Conservation (phyloP, 768 basidiomycete genomes). For the Rhodotorula diobovata region DNA sequence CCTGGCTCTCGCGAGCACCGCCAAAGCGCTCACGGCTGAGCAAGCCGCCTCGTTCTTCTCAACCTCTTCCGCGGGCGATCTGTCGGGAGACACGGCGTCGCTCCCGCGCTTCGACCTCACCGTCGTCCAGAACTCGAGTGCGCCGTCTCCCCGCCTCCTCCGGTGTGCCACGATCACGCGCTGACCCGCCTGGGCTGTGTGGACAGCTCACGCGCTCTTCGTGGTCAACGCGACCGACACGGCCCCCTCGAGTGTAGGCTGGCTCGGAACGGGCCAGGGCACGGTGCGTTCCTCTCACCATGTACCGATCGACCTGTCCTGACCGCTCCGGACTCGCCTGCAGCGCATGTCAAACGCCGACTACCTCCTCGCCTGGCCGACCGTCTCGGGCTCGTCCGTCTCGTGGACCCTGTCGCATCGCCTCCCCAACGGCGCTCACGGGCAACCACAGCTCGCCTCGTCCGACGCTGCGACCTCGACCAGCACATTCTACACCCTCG, state of each 20-base stretch:
- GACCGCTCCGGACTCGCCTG: not conserved
- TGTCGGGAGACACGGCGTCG: not conserved
- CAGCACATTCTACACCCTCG: constrained; percentile 4
- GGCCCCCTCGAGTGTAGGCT: not conserved
- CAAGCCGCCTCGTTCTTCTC: not conserved
- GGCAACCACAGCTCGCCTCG: constrained; percentile 15
- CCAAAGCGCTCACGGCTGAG: not conserved
- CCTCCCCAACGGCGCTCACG: not conserved
- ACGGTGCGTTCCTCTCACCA: not conserved
- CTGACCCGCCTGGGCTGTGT: too few relatives aligned
- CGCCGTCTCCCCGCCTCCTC: not conserved
- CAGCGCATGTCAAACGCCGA: constrained; percentile 33
- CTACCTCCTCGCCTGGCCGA: constrained; percentile 31
- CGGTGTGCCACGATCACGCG: too few relatives aligned
- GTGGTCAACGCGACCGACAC: constrained; percentile 18
- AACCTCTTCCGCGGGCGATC: not conserved
- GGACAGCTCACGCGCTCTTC: constrained; percentile 27
- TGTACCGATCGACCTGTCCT: rapidly evolving
- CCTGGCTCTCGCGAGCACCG: too few relatives aligned
- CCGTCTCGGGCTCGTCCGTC: not conserved
- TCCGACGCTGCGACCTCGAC: not conserved
- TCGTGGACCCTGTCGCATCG: constrained; percentile 28
- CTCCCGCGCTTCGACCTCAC: constrained; percentile 3
- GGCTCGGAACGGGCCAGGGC: constrained; percentile 19
- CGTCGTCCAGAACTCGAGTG: constrained; percentile 22